A percentile compares a stretch with the other conserved stretches of the same genome.
phyloP scores from a whole-genome alignment of 2,329 filamentous ascomycete species.

The Hypoxylon sp. region DNA sequence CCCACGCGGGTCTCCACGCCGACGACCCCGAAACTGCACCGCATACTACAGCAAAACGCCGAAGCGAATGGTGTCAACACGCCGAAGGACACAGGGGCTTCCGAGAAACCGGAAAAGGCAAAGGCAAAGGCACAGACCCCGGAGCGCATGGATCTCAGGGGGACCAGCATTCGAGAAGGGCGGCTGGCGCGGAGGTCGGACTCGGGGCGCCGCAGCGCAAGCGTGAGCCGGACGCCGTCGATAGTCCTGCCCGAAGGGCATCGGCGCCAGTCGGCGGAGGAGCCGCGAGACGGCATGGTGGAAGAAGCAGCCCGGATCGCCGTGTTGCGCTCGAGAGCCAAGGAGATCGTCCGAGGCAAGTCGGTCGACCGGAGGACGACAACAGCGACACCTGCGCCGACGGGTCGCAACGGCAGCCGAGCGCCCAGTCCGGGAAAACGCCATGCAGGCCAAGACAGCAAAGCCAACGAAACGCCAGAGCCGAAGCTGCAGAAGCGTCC shows the following conservation, averaged over 20 bases:
- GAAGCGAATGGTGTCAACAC: constrained; percentile 6
- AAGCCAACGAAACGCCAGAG: background rate
- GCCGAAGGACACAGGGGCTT: background rate
- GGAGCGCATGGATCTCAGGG: constrained; percentile 4
- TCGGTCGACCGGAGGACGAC: constrained; percentile 19
- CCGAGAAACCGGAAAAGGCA: background rate
- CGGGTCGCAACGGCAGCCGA: constrained; percentile 12
- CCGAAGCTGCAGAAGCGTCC: constrained; percentile 14
- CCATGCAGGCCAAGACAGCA: background rate
- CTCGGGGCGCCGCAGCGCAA: constrained; percentile 6
- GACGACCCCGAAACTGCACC: constrained; percentile 20
- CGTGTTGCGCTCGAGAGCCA: constrained; percentile 39
- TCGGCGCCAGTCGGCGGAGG: constrained; percentile 18
- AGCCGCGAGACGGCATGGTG: constrained; percentile 33
- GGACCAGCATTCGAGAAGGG: background rate
- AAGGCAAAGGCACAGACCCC: constrained; percentile 10
- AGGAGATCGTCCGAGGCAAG: constrained; percentile 26
- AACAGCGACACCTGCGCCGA: no score
- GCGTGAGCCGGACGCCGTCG: background rate
- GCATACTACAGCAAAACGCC: constrained; percentile 18
- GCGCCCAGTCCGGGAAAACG: constrained; percentile 21
- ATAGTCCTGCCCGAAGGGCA: constrained; percentile 14
- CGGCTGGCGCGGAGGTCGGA: constrained; percentile 6
- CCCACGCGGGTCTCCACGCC: constrained; percentile 25
- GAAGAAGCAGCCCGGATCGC: constrained; percentile 42